A percentile compares a stretch with the other conserved stretches of the same genome.
Evolutionary conservation across 1,284 basidiomycete genomes (phyloP).

Genomic region (Malassezia brasiliensis): DNA sequence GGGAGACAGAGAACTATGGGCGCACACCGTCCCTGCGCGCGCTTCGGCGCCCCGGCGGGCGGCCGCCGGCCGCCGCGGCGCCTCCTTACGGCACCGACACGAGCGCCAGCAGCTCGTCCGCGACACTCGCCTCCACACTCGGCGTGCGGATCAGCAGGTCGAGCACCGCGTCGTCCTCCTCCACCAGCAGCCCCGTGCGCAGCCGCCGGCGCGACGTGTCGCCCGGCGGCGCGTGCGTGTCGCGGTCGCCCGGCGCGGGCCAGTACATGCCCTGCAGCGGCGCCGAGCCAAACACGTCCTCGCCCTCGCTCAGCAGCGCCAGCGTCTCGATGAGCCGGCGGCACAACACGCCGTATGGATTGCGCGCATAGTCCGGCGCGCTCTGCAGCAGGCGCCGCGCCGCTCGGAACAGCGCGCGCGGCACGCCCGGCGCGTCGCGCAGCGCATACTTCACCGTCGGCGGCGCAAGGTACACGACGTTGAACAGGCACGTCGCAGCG

Average conservation of each 20-base stretch:
- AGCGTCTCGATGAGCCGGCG: constrained; percentile 72
- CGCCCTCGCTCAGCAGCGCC: constrained; percentile 69
- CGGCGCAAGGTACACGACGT: constrained; percentile 71
- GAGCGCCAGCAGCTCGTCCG: constrained; percentile 12
- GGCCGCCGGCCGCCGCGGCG: no score
- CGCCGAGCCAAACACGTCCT: constrained; percentile 63
- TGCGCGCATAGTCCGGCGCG: constrained; percentile 56
- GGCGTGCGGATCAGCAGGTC: constrained; percentile 6
- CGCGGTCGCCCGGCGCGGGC: constrained; percentile 7
- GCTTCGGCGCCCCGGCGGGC: no score
- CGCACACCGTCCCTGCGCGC: no score
- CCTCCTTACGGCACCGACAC: not conserved
- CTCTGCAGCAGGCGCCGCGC: constrained; percentile 48
- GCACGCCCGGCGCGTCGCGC: constrained; percentile 52
- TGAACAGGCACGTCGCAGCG: constrained; percentile 68
- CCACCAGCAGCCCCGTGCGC: not conserved
- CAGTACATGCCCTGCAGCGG: constrained; percentile 31
- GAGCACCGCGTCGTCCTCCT: constrained; percentile 12
- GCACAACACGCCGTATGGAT: constrained; percentile 58
- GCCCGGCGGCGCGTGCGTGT: not conserved
- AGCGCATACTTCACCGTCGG: constrained; percentile 62
- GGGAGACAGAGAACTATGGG: no score
- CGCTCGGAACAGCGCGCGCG: constrained; percentile 50
- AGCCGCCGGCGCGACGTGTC: not conserved
- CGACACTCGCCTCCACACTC: constrained; percentile 11